Conservation (phyloP, 257 asterid species). For the Solanum chiquidenum region DNA sequence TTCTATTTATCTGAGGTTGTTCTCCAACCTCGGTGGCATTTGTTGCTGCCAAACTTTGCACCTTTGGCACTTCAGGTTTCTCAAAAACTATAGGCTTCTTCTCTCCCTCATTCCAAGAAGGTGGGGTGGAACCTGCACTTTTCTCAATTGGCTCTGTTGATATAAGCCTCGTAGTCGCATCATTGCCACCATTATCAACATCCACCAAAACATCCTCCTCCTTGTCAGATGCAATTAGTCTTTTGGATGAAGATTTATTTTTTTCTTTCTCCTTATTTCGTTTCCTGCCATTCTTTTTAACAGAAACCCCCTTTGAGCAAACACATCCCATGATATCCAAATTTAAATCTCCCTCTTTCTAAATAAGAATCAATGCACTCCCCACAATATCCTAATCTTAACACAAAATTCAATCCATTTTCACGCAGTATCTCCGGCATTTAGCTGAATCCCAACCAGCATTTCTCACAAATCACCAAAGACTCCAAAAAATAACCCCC, state of each 20-base stretch:
- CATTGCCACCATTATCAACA: slow-evolving; percentile 51
- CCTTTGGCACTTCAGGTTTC: slow-evolving; percentile 20
- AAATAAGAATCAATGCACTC: slow-evolving; percentile 34
- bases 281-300: slow-evolving; percentile 22
- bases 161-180: slow-evolving; percentile 51
- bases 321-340: slow-evolving; percentile 61
- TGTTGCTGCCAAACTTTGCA: slow-evolving; percentile 9
- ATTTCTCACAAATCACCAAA: slow-evolving; percentile 21
- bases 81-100: slow-evolving; percentile 31
- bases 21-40: slow-evolving; percentile 19
- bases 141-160: slow-evolving; percentile 41
- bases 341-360: slow-evolving; percentile 33
- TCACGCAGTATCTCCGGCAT: slow-evolving; percentile 33
- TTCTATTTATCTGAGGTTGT: slow-evolving; percentile 50
- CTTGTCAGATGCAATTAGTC: slow-evolving; percentile 31
- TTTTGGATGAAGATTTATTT: slow-evolving; percentile 45
- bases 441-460: slow-evolving; percentile 19
- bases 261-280: slow-evolving; percentile 33
- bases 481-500: neutral
- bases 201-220: slow-evolving; percentile 48
- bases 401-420: slow-evolving; percentile 23
- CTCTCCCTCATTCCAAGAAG: slow-evolving; percentile 33
- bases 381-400: slow-evolving; percentile 12
- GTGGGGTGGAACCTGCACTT: slow-evolving; percentile 58
- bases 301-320: slow-evolving; percentile 57